Conservation (phyloP, 208 protist genomes). For the Acanthamoeba castellanii region DNA sequence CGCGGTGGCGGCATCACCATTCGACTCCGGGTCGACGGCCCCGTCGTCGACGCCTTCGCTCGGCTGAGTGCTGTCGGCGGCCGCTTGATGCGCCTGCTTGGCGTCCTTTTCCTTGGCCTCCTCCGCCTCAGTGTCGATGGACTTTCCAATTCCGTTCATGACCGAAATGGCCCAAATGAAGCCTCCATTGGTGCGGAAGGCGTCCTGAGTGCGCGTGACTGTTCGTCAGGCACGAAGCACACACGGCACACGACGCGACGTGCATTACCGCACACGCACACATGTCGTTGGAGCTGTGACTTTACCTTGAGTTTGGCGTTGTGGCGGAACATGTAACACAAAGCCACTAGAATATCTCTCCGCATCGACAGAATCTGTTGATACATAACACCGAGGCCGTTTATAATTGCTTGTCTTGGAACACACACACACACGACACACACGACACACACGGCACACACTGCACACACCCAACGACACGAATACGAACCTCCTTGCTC, state of each 20-base stretch:
- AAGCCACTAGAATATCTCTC: conserved; percentile 10
- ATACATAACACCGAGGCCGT: too few relatives aligned
- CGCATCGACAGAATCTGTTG: conserved; percentile 52
- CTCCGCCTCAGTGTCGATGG: not conserved
- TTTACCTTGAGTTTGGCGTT: conserved; percentile 61
- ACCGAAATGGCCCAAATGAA: conserved; percentile 69
- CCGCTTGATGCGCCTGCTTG: too few relatives aligned
- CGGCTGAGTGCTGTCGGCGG: too few relatives aligned
- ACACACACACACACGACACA: too few relatives aligned
- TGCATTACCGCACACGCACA: too few relatives aligned
- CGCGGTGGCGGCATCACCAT: not conserved
- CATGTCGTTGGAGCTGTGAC: too few relatives aligned
- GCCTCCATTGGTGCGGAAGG: conserved; percentile 45
- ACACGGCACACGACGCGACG: too few relatives aligned
- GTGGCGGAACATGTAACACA: conserved; percentile 72
- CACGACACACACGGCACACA: too few relatives aligned
- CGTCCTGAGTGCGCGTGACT: too few relatives aligned
- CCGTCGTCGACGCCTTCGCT: not conserved
- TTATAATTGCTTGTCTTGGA: too few relatives aligned
- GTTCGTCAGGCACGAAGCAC: too few relatives aligned
- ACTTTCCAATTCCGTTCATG: conserved; percentile 66
- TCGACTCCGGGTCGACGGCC: not conserved
- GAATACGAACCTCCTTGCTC: conserved; percentile 24
- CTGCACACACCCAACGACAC: too few relatives aligned
- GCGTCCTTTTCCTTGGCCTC: not conserved